Conservation (phyloP, 352 stramenopile genomes). For the Phytophthora macrochlamydospora region DNA sequence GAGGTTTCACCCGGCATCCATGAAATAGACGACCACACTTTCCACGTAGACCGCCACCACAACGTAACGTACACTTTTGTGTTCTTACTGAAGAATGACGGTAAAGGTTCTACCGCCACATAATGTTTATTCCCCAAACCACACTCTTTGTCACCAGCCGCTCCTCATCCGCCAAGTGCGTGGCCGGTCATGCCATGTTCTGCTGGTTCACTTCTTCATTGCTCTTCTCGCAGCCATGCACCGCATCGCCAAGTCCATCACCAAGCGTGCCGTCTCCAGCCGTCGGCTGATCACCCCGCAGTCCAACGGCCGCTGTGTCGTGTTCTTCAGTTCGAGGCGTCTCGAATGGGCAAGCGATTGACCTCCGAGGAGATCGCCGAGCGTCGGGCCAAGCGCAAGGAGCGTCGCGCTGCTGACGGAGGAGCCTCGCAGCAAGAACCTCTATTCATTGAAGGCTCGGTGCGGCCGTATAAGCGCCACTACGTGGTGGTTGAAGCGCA, state of each 20-base stretch:
- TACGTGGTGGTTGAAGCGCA: slow-evolving; percentile 62
- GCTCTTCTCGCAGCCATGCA: slow-evolving; percentile 13
- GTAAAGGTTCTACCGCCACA: too few species aligned
- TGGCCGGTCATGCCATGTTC: background rate
- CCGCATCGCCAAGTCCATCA: slow-evolving; percentile 16
- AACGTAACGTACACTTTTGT: too few species aligned
- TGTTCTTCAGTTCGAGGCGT: slow-evolving; percentile 11
- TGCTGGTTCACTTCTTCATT: slow-evolving; percentile 17
- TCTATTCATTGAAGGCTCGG: slow-evolving; percentile 64
- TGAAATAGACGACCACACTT: too few species aligned
- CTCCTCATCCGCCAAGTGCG: too few species aligned
- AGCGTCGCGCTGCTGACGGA: slow-evolving; percentile 17
- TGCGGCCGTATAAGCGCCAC: slow-evolving; percentile 61
- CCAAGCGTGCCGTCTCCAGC: background rate
- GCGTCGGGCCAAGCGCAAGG: slow-evolving; percentile 34
- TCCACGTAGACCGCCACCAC: too few species aligned
- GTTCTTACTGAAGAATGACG: too few species aligned
- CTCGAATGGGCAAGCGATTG: slow-evolving; percentile 31
- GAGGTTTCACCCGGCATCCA: too few species aligned
- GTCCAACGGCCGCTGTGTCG: slow-evolving; percentile 5
- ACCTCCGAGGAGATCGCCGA: slow-evolving; percentile 35
- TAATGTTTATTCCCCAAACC: too few species aligned
- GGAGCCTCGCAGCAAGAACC: slow-evolving; percentile 11
- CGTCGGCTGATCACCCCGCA: background rate
- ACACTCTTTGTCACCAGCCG: too few species aligned